phyloP scores from a whole-genome alignment of 495 filamentous ascomycete species.

The Neurospora sp. region DNA sequence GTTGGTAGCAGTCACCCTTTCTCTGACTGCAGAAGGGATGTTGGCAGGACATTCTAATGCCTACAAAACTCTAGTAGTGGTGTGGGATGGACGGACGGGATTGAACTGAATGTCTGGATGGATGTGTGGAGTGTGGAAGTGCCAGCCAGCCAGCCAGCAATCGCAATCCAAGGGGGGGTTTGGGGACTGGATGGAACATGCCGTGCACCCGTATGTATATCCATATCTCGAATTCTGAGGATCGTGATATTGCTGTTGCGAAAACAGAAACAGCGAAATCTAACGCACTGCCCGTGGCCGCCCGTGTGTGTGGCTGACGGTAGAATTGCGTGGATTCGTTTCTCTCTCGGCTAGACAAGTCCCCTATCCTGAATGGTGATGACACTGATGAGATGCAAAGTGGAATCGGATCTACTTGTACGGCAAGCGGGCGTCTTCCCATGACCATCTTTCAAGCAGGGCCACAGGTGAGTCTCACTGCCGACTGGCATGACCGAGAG shows the following conservation, averaged over 20 bases:
- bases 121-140: neutral
- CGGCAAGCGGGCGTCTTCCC: neutral
- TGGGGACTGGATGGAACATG: neutral
- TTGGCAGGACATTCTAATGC: neutral
- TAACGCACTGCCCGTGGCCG: neutral
- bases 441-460: neutral
- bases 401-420: neutral
- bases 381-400: neutral
- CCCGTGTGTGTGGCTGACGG: constrained; percentile 10
- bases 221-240: neutral
- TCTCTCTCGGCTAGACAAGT: constrained; percentile 15
- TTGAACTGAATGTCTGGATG: neutral
- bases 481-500: neutral
- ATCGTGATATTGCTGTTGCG: neutral
- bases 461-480: neutral
- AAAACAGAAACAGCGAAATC: neutral
- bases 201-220: neutral
- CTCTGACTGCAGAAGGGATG: neutral
- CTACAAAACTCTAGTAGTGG: neutral
- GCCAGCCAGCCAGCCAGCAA: neutral
- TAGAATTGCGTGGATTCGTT: constrained; percentile 21
- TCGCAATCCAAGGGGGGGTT: neutral
- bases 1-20: neutral
- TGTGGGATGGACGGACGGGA: neutral
- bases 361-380: neutral